Percentiles rank a stretch among this genome's conserved stretches.
Conservation (phyloP, 1,284 basidiomycete genomes). For the Marasmius sp. region DNA sequence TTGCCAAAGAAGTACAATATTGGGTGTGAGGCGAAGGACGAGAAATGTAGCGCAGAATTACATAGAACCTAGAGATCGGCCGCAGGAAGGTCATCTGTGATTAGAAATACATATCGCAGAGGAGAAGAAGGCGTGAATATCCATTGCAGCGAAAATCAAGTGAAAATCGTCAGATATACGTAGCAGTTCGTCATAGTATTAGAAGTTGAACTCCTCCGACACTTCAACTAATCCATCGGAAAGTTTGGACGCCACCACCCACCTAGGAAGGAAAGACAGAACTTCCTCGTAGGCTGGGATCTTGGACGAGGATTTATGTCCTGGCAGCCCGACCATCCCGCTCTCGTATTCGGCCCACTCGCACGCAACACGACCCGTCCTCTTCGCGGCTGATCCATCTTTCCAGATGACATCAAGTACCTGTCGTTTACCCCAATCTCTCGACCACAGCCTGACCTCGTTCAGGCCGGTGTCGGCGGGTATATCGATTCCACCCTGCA, state of each 20-base stretch:
- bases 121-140: no score
- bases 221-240: conserved; percentile 64
- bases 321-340: conserved; percentile 43
- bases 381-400: not conserved
- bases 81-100: no score
- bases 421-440: conserved; percentile 64
- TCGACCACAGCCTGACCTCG: conserved; percentile 63
- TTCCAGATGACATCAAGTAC: conserved; percentile 52
- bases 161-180: no score
- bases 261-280: conserved; percentile 63
- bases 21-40: no score
- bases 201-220: conserved; percentile 45
- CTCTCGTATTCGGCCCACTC: conserved; percentile 71
- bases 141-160: no score
- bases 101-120: no score
- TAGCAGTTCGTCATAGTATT: conserved; percentile 5
- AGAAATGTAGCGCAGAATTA: no score
- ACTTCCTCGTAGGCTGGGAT: conserved; percentile 77
- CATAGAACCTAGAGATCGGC: no score
- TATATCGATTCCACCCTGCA: conserved; percentile 45
- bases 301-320: conserved; percentile 29
- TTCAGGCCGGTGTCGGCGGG: conserved; percentile 39
- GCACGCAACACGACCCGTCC: conserved; percentile 58
- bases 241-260: conserved; percentile 63
- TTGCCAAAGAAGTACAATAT: no score